A percentile compares a stretch with the other conserved stretches of the same genome.
Evolutionary conservation across 2,329 filamentous ascomycete genomes (phyloP).

Genomic region (Furcasterigmium furcatum): DNA sequence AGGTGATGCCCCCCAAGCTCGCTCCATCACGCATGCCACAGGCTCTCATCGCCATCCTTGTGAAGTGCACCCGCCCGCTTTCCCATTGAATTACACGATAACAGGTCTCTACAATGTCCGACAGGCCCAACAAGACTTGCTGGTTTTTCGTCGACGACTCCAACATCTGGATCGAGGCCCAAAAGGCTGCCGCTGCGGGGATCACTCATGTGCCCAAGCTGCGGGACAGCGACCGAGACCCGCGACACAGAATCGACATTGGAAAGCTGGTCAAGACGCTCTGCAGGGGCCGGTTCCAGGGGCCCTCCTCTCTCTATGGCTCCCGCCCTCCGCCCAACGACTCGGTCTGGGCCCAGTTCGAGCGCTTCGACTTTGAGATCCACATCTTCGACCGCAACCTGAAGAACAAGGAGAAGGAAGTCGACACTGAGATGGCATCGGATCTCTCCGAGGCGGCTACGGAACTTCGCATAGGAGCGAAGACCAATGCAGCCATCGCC

Average conservation of each 20-base stretch:
- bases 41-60: no score
- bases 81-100: no score
- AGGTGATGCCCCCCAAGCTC: no score
- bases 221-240: slow-evolving; percentile 15
- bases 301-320: slow-evolving; percentile 16
- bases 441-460: slow-evolving; percentile 13
- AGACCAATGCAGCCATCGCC: not conserved
- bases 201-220: slow-evolving; percentile 16
- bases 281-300: slow-evolving; percentile 10
- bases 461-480: slow-evolving; percentile 6
- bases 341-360: slow-evolving; percentile 15
- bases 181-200: slow-evolving; percentile 16
- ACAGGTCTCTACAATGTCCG: slow-evolving; percentile 5
- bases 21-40: no score
- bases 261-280: slow-evolving; percentile 13
- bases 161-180: slow-evolving; percentile 19
- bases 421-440: slow-evolving; percentile 18
- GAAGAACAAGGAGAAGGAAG: slow-evolving; percentile 19
- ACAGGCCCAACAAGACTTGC: slow-evolving; percentile 11
- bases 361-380: slow-evolving; percentile 11
- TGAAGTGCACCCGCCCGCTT: no score
- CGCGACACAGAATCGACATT: slow-evolving; percentile 15
- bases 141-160: slow-evolving; percentile 19
- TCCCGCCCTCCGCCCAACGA: slow-evolving; percentile 20
- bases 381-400: slow-evolving; percentile 15